phyloP scores from a whole-genome alignment of 2,329 filamentous ascomycete genomes.

The Aspergillus fructus region DNA sequence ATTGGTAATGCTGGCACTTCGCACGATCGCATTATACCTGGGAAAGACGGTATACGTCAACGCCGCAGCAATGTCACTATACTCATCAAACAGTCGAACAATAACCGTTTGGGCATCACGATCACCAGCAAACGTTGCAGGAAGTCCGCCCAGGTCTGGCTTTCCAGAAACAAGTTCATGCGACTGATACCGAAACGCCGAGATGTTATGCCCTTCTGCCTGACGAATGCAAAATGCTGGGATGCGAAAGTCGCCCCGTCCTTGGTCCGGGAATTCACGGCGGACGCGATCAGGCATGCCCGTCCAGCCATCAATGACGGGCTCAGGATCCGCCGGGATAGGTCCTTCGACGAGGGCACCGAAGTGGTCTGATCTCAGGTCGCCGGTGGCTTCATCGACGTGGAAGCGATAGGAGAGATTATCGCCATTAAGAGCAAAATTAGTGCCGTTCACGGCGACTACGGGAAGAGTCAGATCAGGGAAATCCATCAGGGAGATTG shows the following conservation, averaged over 20 bases:
- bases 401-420: slow-evolving; percentile 64
- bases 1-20: slow-evolving; percentile 63
- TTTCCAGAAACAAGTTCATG: slow-evolving; percentile 59
- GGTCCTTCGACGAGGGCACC: slow-evolving; percentile 57
- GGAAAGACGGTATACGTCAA: slow-evolving; percentile 65
- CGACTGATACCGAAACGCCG: slow-evolving; percentile 58
- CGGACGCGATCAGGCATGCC: slow-evolving; percentile 51
- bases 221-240: slow-evolving; percentile 63
- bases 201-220: slow-evolving; percentile 58
- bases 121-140: slow-evolving; percentile 58
- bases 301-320: slow-evolving; percentile 54
- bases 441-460: slow-evolving; percentile 48
- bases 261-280: slow-evolving; percentile 64
- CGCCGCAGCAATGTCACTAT: slow-evolving; percentile 58
- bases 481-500: too few species aligned
- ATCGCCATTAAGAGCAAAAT: slow-evolving; percentile 58
- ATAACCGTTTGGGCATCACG: slow-evolving; percentile 59
- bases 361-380: slow-evolving; percentile 62
- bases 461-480: background rate
- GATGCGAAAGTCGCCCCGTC: slow-evolving; percentile 62
- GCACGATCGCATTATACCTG: slow-evolving; percentile 58
- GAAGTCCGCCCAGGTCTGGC: slow-evolving; percentile 55
- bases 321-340: slow-evolving; percentile 41
- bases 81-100: slow-evolving; percentile 59
- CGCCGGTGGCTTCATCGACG: slow-evolving; percentile 55